These are phyloP conservation scores for Penicillium expansum DNA, from an alignment of 2,329 filamentous ascomycete genomes.

Conservation along the genomic window DNA sequence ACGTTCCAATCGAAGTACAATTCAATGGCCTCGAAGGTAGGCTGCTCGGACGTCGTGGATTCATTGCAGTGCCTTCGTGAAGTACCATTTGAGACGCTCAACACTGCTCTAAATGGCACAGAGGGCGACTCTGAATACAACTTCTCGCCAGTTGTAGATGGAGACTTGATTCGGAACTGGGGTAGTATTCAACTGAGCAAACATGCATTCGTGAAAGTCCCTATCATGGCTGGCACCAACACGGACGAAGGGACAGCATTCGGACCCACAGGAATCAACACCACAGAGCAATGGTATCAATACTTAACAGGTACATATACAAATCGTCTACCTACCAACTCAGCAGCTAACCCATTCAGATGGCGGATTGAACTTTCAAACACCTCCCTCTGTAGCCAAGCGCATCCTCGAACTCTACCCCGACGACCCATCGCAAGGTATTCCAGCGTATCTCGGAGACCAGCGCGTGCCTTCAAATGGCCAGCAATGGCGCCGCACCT, in stretches of 20 bases:
- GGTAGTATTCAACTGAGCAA: conserved; percentile 54
- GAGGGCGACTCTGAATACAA: conserved; percentile 37
- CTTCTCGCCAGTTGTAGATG: conserved; percentile 51
- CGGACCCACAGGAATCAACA: conserved; percentile 54
- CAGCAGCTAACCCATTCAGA: conserved; percentile 20
- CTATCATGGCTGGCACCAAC: conserved; percentile 63
- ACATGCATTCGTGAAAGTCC: conserved; percentile 62
- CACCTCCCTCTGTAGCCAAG: conserved; percentile 32
- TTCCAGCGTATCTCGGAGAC: conserved; percentile 45
- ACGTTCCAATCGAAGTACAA: conserved; percentile 56
- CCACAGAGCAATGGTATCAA: conserved; percentile 51
- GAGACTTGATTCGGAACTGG: conserved; percentile 55
- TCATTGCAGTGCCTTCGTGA: conserved; percentile 65
- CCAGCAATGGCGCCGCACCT: conserved; percentile 53
- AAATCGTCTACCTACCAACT: neutral
- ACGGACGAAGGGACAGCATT: conserved; percentile 64
- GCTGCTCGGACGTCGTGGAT: conserved; percentile 57
- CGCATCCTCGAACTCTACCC: conserved; percentile 53
- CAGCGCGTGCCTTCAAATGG: conserved; percentile 40
- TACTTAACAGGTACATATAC: conserved; percentile 35
- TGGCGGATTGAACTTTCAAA: conserved; percentile 23
- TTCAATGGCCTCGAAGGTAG: conserved; percentile 56
- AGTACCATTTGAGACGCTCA: conserved; percentile 58
- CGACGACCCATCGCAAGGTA: conserved; percentile 49
- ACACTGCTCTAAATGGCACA: conserved; percentile 50